Conservation (phyloP, 139 green algal genomes). For the Chlamydomonas eustigma region DNA sequence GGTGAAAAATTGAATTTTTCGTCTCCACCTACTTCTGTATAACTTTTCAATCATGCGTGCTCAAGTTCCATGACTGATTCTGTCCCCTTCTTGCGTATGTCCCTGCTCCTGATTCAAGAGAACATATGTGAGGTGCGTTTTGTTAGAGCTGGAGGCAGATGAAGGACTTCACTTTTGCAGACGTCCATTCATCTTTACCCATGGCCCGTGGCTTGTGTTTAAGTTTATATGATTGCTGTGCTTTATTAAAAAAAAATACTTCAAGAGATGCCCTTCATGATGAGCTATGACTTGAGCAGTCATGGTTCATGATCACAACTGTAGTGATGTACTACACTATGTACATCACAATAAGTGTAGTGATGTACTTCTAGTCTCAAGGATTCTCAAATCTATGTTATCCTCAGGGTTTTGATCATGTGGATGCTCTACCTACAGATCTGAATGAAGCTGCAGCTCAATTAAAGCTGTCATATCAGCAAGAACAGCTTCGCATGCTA, state of each 20-base stretch:
- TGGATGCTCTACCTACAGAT: background rate
- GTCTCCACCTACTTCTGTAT: background rate
- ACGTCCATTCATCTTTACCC: no score
- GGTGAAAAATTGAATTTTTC: background rate
- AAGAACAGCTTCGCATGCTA: slow-evolving; percentile 7
- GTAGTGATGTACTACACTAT: background rate
- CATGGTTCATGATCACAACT: background rate
- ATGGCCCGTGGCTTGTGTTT: no score
- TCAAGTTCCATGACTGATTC: background rate
- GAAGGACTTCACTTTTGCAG: no score
- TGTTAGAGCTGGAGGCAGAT: no score
- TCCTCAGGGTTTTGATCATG: slow-evolving; percentile 1
- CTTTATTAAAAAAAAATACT: no score
- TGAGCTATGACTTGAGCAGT: no score
- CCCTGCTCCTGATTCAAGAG: background rate
- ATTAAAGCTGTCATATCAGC: background rate
- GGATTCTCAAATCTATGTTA: background rate
- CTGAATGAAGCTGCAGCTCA: background rate
- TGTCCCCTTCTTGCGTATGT: background rate
- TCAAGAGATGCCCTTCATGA: no score
- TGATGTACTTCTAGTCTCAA: background rate
- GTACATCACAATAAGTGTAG: background rate
- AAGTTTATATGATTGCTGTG: background rate
- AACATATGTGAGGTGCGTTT: background rate
- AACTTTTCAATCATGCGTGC: background rate